Percentiles rank a stretch among this genome's conserved stretches.
Evolutionary conservation across 1,284 basidiomycete species (phyloP).

Genomic region (Leccinum solheimii): DNA sequence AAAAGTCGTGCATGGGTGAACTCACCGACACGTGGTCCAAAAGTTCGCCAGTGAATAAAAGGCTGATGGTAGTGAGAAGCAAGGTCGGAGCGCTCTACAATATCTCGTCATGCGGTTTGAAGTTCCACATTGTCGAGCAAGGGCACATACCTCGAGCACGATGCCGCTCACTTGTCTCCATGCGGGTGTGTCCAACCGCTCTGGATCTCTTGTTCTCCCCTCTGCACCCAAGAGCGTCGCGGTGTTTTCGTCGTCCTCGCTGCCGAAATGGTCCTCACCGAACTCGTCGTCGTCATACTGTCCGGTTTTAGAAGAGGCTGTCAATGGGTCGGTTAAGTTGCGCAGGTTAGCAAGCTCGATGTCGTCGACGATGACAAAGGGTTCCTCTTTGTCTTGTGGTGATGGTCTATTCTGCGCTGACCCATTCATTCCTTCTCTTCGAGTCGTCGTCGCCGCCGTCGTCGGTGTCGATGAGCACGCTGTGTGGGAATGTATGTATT

Average conservation of each 20-base stretch:
- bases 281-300: constrained; percentile 8
- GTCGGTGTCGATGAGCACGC: constrained; percentile 11
- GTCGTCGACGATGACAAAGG: constrained; percentile 14
- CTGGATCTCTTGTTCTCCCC: constrained; percentile 28
- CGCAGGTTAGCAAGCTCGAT: constrained; percentile 42
- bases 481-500: constrained; percentile 31
- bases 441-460: constrained; percentile 10
- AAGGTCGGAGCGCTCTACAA: constrained; percentile 72
- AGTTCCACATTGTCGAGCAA: background rate
- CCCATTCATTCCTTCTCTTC: constrained; percentile 11
- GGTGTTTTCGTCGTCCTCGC: constrained; percentile 32
- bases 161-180: constrained; percentile 61
- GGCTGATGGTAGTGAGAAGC: constrained; percentile 66
- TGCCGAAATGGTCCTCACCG: background rate
- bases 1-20: constrained; percentile 17
- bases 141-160: constrained; percentile 58
- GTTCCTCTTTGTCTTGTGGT: background rate
- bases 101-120: constrained; percentile 7
- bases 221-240: constrained; percentile 39
- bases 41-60: constrained; percentile 87
- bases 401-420: constrained; percentile 4
- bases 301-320: constrained; percentile 22
- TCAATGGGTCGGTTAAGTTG: constrained; percentile 27
- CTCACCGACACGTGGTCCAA: constrained; percentile 83
- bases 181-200: constrained; percentile 18